phyloP scores from a whole-genome alignment of 2,329 filamentous ascomycete species.

The Talaromyces sp. region DNA sequence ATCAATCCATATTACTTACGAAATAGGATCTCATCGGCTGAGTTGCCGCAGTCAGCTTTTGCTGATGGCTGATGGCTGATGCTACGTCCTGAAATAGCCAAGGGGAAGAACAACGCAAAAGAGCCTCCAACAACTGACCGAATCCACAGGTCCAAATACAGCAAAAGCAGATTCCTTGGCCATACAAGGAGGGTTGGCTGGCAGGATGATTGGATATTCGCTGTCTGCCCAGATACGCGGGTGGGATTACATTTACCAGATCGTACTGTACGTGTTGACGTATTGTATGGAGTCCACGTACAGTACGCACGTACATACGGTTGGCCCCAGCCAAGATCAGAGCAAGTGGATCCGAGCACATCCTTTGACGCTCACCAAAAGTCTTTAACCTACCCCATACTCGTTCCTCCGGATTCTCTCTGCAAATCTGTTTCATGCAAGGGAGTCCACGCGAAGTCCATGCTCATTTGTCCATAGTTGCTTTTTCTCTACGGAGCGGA shows the following conservation, averaged over 20 bases:
- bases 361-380: background rate
- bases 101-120: background rate
- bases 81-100: background rate
- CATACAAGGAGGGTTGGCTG: background rate
- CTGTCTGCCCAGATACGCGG: background rate
- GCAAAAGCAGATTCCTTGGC: background rate
- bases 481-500: slow-evolving; percentile 2
- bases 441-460: slow-evolving; percentile 16
- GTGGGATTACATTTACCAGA: background rate
- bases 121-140: background rate
- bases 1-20: background rate
- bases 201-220: background rate
- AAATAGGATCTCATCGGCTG: background rate
- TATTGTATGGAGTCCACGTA: background rate
- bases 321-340: slow-evolving; percentile 2
- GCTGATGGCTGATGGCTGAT: background rate
- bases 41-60: background rate
- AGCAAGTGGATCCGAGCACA: slow-evolving; percentile 3
- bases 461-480: slow-evolving; percentile 10
- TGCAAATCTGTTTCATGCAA: slow-evolving; percentile 16
- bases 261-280: background rate
- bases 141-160: background rate
- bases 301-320: background rate
- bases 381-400: slow-evolving; percentile 7
- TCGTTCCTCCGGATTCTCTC: slow-evolving; percentile 7